Base-by-base conservation (phyloP, 1,284 basidiomycete species). In the Trametes pubescens region DNA sequence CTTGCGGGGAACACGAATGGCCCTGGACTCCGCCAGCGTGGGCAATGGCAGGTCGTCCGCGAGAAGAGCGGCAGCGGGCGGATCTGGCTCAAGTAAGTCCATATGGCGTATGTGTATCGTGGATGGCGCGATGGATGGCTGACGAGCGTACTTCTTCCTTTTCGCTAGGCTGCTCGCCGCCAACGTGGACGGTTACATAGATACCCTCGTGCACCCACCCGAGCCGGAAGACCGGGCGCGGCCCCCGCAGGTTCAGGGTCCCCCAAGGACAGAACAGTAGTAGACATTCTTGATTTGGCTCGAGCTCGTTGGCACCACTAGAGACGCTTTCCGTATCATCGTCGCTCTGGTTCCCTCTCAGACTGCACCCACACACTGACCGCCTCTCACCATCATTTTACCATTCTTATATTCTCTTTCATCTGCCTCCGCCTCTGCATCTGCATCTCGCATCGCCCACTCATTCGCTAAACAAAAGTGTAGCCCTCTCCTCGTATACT, bases 61-160 rank as follows among this genome's bases (percentile, higher is more conserved):
- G 88, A 90, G 69, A 86, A 84, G 74, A 84, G 86, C 59, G 81
- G 83, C 8, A 78, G 77, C 8, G 85, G 87, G 14, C 81, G 81
- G 67, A 72, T 91, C 29, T 92, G 88, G 88, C 78, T 91, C 69
- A 87, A 81, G 89, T 88, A 87, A 81, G 89, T 88, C 65, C 68
- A 84, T 65, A 43, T 32, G 44, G 21, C 21, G 24, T 49, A 29
- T 38, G 32, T 37, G 43, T 2, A 21, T 47, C 10, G 47, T 13
- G 9, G 1, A 24, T 24, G 53, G n/a, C 35, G 52, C 10, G 22
- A 38, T 32, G 14, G 40, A 13, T 16, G 4, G 24, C 24, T 48
- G 4, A 37, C 29, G 47, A 51, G 49, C 24, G 14, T 8, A 21
- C 7, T 14, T 16, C 43, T 16, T 52, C 18, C 32, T 22, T 10